Evolutionary conservation across 768 basidiomycete species (phyloP).

Genomic region (Candolleomyces eurysporus): DNA sequence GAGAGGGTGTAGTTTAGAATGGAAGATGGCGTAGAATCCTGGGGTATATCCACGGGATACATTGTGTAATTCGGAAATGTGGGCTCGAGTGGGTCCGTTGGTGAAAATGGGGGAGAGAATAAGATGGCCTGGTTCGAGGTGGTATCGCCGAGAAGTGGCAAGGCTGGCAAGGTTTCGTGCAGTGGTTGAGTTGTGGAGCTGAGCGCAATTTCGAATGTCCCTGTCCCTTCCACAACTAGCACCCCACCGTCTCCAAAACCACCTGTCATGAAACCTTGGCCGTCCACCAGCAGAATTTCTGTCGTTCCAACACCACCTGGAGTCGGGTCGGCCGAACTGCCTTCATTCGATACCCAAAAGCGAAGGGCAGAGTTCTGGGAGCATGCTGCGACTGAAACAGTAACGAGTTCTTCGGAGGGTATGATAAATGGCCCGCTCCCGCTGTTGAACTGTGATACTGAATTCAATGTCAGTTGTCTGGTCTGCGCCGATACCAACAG

Average conservation of each 20-base stretch:
- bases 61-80: constrained; percentile 78
- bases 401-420: background rate
- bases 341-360: constrained; percentile 60
- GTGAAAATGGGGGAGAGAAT: constrained; percentile 59
- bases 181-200: constrained; percentile 49
- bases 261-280: constrained; percentile 9
- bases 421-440: constrained; percentile 6
- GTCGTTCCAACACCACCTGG: constrained; percentile 37
- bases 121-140: constrained; percentile 70
- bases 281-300: constrained; percentile 37
- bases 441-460: constrained; percentile 2
- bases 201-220: constrained; percentile 58
- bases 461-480: background rate
- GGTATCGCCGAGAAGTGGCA: constrained; percentile 70
- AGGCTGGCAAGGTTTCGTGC: constrained; percentile 38
- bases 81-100: constrained; percentile 31
- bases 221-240: constrained; percentile 42
- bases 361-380: constrained; percentile 32
- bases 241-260: constrained; percentile 45
- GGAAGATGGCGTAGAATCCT: constrained; percentile 39
- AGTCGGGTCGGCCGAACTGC: constrained; percentile 34
- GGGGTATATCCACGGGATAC: constrained; percentile 50
- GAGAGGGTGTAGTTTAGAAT: constrained; percentile 54
- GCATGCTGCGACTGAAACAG: constrained; percentile 6
- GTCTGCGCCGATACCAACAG: constrained; percentile 1